Evolutionary conservation across 495 filamentous ascomycete genomes (phyloP), one percentile per base, ranked within the genome.

Genomic region (Trichocladium uniseriatum): DNA sequence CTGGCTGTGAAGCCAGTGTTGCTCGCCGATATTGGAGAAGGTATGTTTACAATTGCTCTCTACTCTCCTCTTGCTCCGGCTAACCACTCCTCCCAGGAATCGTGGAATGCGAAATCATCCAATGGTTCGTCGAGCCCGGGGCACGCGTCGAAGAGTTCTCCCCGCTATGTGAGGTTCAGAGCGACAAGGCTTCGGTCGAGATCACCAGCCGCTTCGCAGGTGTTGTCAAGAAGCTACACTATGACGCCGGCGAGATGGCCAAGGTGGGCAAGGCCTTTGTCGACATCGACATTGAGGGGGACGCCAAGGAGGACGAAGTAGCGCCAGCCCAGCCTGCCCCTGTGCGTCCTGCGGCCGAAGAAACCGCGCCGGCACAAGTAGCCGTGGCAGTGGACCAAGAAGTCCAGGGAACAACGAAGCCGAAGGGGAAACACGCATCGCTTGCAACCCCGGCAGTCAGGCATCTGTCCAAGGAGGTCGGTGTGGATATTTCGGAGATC

Each of bases 101-200:
- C 60, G 87, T 89, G 55, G 92, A 98, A 69, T 94, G 92, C 65
- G 91, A 97, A 65, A 87, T 99, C 60, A 97, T 97, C 57, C 94
- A 97, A 72, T 99, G 94, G 94, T 99, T 96, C 65, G 92, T 97
- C 52, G 84, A 95, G 65, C 90, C 94, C 43, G 90, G 86, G 43
- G 94, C 94, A 20, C 81, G 88, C 45, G 89, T 99, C 56, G 90
- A 97, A 72, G 89, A 99, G 69, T 99, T 94, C 79, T 91, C 94
- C 62, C 91, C 88, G 47, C 70, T 99, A 32, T 99, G 94, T 66
- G 92, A 99, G 69, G 94, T 97, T 35, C 92, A 96, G 63, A 92
- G 86, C 46, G 94, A 99, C 69, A 99, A 99, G 67, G 94, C 94
- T 13, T 90, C 88, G n/a, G 89, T 95, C 35, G 92, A 97, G 79